These are phyloP conservation scores for Capronia epimyces DNA, from an alignment of 2,329 filamentous ascomycete species.

Conservation along the genomic window DNA sequence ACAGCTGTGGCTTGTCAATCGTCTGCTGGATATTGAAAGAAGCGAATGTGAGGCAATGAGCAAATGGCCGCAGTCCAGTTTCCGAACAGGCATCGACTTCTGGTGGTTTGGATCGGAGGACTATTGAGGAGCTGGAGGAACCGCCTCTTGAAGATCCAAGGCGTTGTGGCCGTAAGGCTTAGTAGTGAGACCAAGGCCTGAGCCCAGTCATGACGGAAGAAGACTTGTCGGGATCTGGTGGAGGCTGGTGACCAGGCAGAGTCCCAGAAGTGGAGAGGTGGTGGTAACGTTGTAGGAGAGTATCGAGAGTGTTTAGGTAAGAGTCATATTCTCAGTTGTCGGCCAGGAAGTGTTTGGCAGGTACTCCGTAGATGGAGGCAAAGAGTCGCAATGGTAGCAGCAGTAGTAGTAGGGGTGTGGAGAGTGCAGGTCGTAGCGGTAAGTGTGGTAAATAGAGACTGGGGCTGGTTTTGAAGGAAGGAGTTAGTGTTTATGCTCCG, in stretches of 20 bases:
- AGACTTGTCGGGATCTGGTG: conserved; percentile 9
- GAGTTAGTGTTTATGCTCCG: background rate
- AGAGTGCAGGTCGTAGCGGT: background rate
- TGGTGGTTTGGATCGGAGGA: background rate
- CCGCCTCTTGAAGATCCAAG: conserved; percentile 1
- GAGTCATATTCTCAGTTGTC: conserved; percentile 16
- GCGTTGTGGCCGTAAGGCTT: conserved; percentile 9
- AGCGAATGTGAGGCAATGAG: conserved; percentile 9
- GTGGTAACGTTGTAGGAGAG: background rate
- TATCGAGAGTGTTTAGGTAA: conserved; percentile 19
- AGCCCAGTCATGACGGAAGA: conserved; percentile 19
- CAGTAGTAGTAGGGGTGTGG: background rate
- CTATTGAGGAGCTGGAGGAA: conserved; percentile 3
- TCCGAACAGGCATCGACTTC: conserved; percentile 14
- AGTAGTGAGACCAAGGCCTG: conserved; percentile 19
- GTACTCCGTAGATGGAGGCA: conserved; percentile 11
- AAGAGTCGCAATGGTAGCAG: conserved; percentile 1
- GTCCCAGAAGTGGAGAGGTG: conserved; percentile 15
- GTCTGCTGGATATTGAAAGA: conserved; percentile 7
- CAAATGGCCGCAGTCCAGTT: conserved; percentile 6
- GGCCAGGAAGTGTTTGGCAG: background rate
- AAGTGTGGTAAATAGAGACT: background rate
- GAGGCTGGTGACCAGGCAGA: conserved; percentile 12
- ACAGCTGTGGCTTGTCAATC: background rate
- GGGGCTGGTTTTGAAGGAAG: no score